Conservation (phyloP, 1,284 basidiomycete genomes). For the Puccinia triticina region DNA sequence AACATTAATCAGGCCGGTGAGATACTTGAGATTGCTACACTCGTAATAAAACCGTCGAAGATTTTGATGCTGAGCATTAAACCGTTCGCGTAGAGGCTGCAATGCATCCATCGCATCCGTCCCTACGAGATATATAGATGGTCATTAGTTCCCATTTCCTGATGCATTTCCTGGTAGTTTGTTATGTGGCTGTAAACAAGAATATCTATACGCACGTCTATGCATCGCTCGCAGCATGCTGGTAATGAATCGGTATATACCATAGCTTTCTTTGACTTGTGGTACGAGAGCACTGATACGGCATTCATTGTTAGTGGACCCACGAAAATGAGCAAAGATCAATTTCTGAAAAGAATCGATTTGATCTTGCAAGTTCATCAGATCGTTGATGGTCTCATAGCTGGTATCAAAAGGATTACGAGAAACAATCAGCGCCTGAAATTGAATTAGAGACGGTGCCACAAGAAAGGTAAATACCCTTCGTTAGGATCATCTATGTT, state of each 20-base stretch:
- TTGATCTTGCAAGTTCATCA: constrained; percentile 94
- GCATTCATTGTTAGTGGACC: constrained; percentile 90
- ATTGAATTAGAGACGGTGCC: neutral
- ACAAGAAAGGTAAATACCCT: constrained; percentile 68
- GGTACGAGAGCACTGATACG: constrained; percentile 90
- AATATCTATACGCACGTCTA: constrained; percentile 67
- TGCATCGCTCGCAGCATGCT: constrained; percentile 96
- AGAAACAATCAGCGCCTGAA: constrained; percentile 22
- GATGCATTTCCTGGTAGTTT: neutral
- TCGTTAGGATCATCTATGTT: constrained; percentile 97
- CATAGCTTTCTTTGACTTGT: constrained; percentile 94
- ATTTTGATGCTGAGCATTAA: constrained; percentile 82
- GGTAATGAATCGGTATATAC: constrained; percentile 94
- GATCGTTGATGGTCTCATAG: constrained; percentile 91
- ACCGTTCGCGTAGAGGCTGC: constrained; percentile 80
- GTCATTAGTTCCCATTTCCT: neutral
- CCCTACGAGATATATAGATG: constrained; percentile 64
- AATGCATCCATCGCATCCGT: constrained; percentile 83
- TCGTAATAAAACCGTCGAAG: constrained; percentile 96
- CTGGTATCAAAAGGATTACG: constrained; percentile 62
- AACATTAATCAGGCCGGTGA: constrained; percentile 92
- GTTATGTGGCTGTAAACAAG: constrained; percentile 5
- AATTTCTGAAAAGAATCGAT: constrained; percentile 96
- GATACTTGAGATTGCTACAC: constrained; percentile 92
- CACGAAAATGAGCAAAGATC: constrained; percentile 87